phyloP scores from a whole-genome alignment of 2,329 filamentous ascomycete genomes.

The Aulographum hederae region DNA sequence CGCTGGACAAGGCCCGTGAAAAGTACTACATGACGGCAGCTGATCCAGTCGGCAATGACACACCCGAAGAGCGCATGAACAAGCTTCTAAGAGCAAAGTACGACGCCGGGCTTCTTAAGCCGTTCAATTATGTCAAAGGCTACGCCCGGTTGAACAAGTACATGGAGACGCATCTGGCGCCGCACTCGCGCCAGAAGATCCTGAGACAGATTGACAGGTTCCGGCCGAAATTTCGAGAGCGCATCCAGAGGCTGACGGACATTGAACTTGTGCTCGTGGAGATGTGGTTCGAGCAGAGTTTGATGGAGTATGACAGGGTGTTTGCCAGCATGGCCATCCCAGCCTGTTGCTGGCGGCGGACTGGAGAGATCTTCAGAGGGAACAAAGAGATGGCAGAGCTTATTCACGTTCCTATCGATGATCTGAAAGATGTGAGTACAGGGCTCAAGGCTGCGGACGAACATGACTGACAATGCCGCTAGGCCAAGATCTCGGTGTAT shows the following conservation, averaged over 20 bases:
- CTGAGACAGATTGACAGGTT: constrained; percentile 82
- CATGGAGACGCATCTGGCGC: constrained; percentile 75
- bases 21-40: constrained; percentile 91
- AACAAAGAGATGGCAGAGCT: constrained; percentile 99
- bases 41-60: constrained; percentile 72
- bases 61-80: constrained; percentile 87
- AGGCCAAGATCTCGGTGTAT: constrained; percentile 90
- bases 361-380: constrained; percentile 89
- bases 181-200: constrained; percentile 75
- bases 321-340: constrained; percentile 99
- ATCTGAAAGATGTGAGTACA: constrained; percentile 66
- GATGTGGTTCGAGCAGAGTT: constrained; percentile 95
- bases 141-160: constrained; percentile 81
- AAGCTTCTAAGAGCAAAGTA: constrained; percentile 89
- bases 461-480: no score
- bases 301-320: constrained; percentile 96
- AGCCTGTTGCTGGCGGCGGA: constrained; percentile 90
- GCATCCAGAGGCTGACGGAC: constrained; percentile 81
- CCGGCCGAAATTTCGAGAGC: constrained; percentile 86
- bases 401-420: constrained; percentile 81
- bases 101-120: constrained; percentile 82
- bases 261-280: constrained; percentile 89
- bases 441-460: constrained; percentile 1
- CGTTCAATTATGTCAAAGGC: constrained; percentile 97
- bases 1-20: constrained; percentile 58